Evolutionary conservation across 768 basidiomycete species (phyloP), one percentile per base, ranked within the genome.

Genomic region (Sutorius australiensis): DNA sequence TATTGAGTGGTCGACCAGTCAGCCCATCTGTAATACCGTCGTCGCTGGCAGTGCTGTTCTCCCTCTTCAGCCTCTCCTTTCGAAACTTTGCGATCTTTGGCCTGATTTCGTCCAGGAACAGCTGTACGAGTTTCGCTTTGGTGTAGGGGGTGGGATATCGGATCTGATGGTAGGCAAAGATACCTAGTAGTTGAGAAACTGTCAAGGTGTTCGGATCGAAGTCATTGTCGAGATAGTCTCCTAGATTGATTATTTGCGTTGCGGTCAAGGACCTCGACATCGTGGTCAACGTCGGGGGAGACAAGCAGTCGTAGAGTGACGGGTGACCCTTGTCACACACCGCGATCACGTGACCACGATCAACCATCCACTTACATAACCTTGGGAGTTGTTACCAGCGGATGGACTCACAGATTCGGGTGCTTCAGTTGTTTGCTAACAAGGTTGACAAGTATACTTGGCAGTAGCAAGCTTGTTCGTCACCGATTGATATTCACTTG

Each of bases 21-120:
- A 83, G 56, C 19, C 91, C 91, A 67, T 93, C 88, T 36, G 75
- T 82, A 48, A 93, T 92, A 5, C 90, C 91, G 51, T 89, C 84
- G 55, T 89, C 87, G 61, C 89, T 92, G 6, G 92, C 83, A 46
- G 78, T 67, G 57, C 87, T 90, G 47, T 82, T 84, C 66, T 82
- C 80, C 57, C 76, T 80, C 72, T 81, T 82, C 36, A 84, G 52
- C 42, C 82, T 75, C 56, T 91, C 84, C 54, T 77, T 83, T 67
- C 79, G 83, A 51, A 87, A 71, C 58, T 81, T 82, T 27, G 66
- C 63, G 11, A 77, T 70, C 49, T 80, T 80, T 17, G 81, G 70
- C 65, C 81, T 87, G 57, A 93, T 79, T 73, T 92, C 80, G 46
- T 86, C 80, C 54, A 88, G 82, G 70, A 92, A 93, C n/a, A 84